Conservation (phyloP, 345 rosid species). For the Linum lewisii region DNA sequence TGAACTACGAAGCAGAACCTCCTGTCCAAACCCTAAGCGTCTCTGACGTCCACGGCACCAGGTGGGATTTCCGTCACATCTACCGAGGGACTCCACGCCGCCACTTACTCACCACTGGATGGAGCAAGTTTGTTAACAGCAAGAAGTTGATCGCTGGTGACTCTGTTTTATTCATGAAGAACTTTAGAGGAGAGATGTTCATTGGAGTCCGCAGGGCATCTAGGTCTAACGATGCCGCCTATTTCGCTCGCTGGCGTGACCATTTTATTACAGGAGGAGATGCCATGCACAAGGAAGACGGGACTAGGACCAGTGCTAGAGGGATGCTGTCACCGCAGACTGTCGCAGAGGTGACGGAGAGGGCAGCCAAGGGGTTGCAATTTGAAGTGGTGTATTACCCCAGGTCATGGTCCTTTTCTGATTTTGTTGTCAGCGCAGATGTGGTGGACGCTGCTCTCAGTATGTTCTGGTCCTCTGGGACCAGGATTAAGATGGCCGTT, state of each 20-base stretch:
- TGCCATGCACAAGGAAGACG: constrained; percentile 12
- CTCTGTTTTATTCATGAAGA: constrained; percentile 76
- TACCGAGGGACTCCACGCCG: constrained; percentile 85
- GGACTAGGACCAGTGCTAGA: constrained; percentile 26
- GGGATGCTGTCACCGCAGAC: constrained; percentile 41
- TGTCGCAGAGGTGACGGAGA: constrained; percentile 43
- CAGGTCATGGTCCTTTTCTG: constrained; percentile 48
- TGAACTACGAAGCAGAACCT: constrained; percentile 69
- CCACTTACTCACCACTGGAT: constrained; percentile 82
- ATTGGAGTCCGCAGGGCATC: constrained; percentile 57
- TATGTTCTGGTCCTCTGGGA: constrained; percentile 47
- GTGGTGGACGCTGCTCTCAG: constrained; percentile 53
- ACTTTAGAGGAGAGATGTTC: constrained; percentile 39
- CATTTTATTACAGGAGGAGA: constrained; percentile 16
- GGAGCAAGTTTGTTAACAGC: constrained; percentile 85
- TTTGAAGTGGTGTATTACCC: constrained; percentile 85
- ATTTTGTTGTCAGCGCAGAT: constrained; percentile 73
- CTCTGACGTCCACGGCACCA: constrained; percentile 57
- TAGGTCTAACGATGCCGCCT: constrained; percentile 24
- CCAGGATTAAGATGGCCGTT: constrained; percentile 68
- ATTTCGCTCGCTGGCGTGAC: constrained; percentile 41
- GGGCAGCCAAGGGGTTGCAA: constrained; percentile 43
- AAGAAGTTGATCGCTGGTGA: constrained; percentile 92
- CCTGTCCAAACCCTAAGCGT: constrained; percentile 64
- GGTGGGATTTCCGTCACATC: constrained; percentile 82